These are phyloP conservation scores for Murraya koenigii DNA, from an alignment of 345 rosid species.

Conservation along the genomic window DNA sequence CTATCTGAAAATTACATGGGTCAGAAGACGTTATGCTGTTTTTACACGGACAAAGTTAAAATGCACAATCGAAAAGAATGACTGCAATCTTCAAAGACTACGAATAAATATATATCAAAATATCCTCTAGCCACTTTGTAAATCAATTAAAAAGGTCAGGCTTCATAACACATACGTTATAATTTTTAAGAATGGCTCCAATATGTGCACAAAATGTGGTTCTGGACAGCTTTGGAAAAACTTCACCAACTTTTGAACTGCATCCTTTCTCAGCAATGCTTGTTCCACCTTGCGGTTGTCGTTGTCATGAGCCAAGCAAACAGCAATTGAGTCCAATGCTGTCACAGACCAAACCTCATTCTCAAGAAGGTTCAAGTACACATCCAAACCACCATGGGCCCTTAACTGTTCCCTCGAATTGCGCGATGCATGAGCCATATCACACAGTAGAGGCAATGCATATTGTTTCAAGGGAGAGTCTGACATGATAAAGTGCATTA, in stretches of 20 bases:
- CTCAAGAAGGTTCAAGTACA: slow-evolving; percentile 85
- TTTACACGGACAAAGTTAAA: neutral
- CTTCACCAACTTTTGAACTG: slow-evolving; percentile 80
- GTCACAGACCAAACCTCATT: slow-evolving; percentile 87
- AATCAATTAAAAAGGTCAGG: neutral
- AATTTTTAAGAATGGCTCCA: slow-evolving; percentile 99
- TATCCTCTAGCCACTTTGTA: neutral
- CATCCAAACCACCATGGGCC: slow-evolving; percentile 96
- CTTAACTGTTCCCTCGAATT: slow-evolving; percentile 96
- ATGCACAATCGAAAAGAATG: neutral
- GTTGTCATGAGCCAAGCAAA: slow-evolving; percentile 97
- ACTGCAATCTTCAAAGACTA: neutral
- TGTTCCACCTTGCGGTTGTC: slow-evolving; percentile 96
- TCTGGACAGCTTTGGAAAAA: slow-evolving; percentile 96
- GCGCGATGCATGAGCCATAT: slow-evolving; percentile 99
- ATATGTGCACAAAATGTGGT: slow-evolving; percentile 86
- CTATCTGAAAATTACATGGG: neutral
- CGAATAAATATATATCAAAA: neutral
- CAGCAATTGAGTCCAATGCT: slow-evolving; percentile 94
- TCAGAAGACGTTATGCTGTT: neutral
- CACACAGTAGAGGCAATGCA: slow-evolving; percentile 92
- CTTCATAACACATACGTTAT: slow-evolving; percentile 58
- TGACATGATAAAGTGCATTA: slow-evolving; percentile 80
- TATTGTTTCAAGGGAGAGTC: slow-evolving; percentile 73
- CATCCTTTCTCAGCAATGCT: slow-evolving; percentile 84